Percentiles rank a stretch among this genome's conserved stretches.
Evolutionary conservation across 257 asterid genomes (phyloP).

Genomic region (Rubia yunnanensis): DNA sequence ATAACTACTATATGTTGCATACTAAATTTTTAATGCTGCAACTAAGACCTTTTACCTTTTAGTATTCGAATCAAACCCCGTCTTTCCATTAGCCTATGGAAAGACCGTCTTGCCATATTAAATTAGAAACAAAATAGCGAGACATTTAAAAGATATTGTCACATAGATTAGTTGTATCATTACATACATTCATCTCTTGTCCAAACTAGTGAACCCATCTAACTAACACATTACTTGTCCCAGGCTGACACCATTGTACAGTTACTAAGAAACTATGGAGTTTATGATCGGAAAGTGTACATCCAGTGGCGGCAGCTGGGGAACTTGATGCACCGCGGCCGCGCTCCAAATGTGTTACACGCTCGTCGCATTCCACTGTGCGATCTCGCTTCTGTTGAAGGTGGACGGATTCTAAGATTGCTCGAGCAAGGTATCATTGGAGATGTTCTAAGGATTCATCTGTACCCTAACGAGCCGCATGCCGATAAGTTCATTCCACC

Average conservation of each 20-base stretch:
- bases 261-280: conserved; percentile 27
- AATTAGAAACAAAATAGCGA: too few species aligned
- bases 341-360: conserved; percentile 43
- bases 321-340: conserved; percentile 35
- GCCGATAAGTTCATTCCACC: background rate
- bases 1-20: too few species aligned
- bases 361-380: conserved; percentile 34
- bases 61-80: too few species aligned
- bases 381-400: conserved; percentile 32
- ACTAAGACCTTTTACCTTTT: too few species aligned
- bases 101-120: too few species aligned
- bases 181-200: too few species aligned
- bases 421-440: conserved; percentile 55
- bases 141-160: too few species aligned
- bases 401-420: conserved; percentile 42
- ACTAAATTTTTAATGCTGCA: too few species aligned
- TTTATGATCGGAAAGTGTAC: conserved; percentile 51
- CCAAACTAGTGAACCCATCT: too few species aligned
- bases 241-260: conserved; percentile 38
- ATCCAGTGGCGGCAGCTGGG: conserved; percentile 84
- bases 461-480: conserved; percentile 19
- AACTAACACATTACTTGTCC: background rate
- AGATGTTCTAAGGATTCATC: conserved; percentile 54
- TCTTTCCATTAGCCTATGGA: too few species aligned
- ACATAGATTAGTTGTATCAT: too few species aligned